Conservation (phyloP, 2,329 filamentous ascomycete genomes). For the Fusarium heterosporum region DNA sequence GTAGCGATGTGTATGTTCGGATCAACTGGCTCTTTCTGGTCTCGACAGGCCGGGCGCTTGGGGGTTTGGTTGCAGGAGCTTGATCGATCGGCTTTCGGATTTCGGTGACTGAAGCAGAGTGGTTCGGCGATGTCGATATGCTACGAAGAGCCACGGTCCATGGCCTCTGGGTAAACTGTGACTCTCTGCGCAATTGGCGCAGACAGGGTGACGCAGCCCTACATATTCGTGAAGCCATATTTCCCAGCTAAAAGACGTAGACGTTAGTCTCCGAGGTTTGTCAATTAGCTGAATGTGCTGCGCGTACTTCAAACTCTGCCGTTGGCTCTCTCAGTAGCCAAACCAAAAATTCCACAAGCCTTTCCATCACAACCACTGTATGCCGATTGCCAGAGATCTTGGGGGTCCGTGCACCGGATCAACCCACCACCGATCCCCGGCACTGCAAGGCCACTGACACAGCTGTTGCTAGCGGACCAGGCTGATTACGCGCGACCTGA, state of each 20-base stretch:
- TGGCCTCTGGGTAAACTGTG: constrained; percentile 26
- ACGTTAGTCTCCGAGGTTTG: constrained; percentile 8
- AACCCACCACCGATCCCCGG: constrained; percentile 41
- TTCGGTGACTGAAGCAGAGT: constrained; percentile 44
- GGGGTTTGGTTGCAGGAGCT: constrained; percentile 79
- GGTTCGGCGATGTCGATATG: constrained; percentile 46
- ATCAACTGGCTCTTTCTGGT: constrained; percentile 90
- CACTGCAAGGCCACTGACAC: constrained; percentile 18
- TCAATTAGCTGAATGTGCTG: not conserved
- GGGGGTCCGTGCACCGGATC: constrained; percentile 43
- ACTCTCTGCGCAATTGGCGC: constrained; percentile 42
- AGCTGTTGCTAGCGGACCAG: constrained; percentile 37
- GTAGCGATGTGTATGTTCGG: constrained; percentile 86
- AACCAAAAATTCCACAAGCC: constrained; percentile 40
- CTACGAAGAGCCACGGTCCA: constrained; percentile 40
- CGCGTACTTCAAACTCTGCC: constrained; percentile 23
- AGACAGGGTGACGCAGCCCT: constrained; percentile 40
- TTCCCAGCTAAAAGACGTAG: not conserved
- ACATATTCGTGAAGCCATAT: constrained; percentile 45
- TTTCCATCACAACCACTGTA: not conserved
- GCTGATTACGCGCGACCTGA: constrained; percentile 50
- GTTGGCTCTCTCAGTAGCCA: constrained; percentile 24
- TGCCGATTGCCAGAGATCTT: constrained; percentile 20
- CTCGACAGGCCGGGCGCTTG: constrained; percentile 86
- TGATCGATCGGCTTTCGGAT: constrained; percentile 59